Conservation (phyloP, 495 filamentous ascomycete species). For the Copromyces sp. region DNA sequence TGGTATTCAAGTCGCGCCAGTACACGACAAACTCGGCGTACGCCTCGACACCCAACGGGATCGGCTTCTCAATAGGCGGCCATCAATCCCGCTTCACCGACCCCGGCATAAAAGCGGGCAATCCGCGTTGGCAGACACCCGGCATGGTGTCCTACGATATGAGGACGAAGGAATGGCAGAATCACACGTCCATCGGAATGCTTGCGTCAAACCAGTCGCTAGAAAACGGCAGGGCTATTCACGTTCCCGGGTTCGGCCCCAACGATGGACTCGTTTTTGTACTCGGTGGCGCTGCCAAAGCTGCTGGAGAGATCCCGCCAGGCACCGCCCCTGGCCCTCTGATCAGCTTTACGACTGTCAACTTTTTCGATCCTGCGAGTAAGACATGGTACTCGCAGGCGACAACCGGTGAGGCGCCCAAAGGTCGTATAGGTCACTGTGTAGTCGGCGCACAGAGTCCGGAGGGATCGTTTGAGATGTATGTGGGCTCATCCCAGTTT, state of each 20-base stretch:
- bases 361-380: conserved; percentile 28
- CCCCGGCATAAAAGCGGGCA: not conserved
- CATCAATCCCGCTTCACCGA: conserved; percentile 3
- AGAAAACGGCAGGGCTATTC: conserved; percentile 15
- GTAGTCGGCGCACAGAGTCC: conserved; percentile 18
- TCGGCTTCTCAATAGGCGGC: conserved; percentile 11
- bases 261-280: conserved; percentile 23
- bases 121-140: conserved; percentile 2
- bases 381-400: conserved; percentile 23
- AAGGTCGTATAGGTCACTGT: conserved; percentile 15
- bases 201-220: conserved; percentile 8
- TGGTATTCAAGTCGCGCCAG: conserved; percentile 1
- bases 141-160: conserved; percentile 15
- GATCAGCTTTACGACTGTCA: conserved; percentile 16
- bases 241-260: conserved; percentile 16
- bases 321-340: not conserved
- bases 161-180: conserved; percentile 8
- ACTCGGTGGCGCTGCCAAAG: conserved; percentile 21
- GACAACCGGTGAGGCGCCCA: conserved; percentile 15
- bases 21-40: conserved; percentile 1
- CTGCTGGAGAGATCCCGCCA: not conserved
- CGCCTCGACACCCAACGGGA: not conserved
- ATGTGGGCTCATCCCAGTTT: not conserved
- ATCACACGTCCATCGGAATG: conserved; percentile 2
- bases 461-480: conserved; percentile 29